Base-by-base conservation (phyloP, 228 moss, liverwort and hornwort species). In the Sphagnum fallax region DNA sequence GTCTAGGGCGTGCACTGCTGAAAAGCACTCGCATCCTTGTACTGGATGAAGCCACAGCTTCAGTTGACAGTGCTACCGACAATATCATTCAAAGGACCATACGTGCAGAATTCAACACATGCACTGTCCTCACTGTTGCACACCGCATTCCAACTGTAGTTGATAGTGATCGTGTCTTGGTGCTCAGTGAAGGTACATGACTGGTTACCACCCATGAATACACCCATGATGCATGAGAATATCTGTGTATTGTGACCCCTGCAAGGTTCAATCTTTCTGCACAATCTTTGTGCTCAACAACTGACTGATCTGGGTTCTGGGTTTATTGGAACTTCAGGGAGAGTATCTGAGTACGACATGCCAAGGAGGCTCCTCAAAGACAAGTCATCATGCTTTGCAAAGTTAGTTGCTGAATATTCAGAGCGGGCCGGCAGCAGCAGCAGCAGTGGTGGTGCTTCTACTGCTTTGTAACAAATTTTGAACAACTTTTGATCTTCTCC, bases 141-240 rank as follows among this genome's bases (percentile, higher is more conserved):
- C 86, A 86, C 69, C 86, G 86, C 60, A 86, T 86, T 66, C 86
- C 86, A 16, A 86, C 82, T 60, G 86, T 86, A 77, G 79, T 86
- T 82, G 79, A 80, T 65, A 75, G 82, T 75, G 10, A 86, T 75
- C 82, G 71, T 82, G 82, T 86, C 70, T 75, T 86, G 53, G 82
- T 82, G 15, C 32, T 86, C 61, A 79, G 82, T 61, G 82, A 79
- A 12, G 85, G 85, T 82, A 70, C 16, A 12, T 55, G 10, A 2
- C 32, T 32, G 32, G 32, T 32, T 32, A 2, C 32, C 32, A 32
- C 32, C 32, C 32, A 32, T 32, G 32, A 32, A 32, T 32, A 32
- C 32, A 32, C 32, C 32, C 32, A 32, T 32, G 32, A 32, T 32
- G 32, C 32, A 32, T 32, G 32, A 32, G 0, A 1, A 2, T 32